phyloP scores from a whole-genome alignment of 768 basidiomycete species.

The Tricholoma furcatifolium region DNA sequence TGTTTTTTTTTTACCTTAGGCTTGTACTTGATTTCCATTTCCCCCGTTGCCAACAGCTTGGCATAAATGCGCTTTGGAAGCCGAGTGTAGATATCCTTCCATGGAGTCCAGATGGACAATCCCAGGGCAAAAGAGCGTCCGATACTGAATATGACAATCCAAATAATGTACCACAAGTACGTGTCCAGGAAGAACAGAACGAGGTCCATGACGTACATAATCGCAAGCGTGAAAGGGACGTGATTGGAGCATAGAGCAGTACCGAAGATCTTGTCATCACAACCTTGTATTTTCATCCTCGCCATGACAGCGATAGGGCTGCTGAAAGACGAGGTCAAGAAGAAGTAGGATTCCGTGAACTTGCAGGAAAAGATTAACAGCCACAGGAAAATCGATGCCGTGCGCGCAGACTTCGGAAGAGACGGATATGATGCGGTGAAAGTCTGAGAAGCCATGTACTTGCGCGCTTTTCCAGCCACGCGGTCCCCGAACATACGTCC shows the following conservation, averaged over 20 bases:
- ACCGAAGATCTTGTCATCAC: slow-evolving; percentile 84
- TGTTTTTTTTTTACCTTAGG: slow-evolving; percentile 65
- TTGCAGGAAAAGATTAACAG: slow-evolving; percentile 95
- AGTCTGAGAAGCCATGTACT: slow-evolving; percentile 98
- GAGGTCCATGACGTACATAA: slow-evolving; percentile 99
- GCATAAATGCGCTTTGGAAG: slow-evolving; percentile 98
- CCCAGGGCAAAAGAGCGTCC: slow-evolving; percentile 89
- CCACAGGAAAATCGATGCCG: slow-evolving; percentile 88
- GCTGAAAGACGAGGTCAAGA: slow-evolving; percentile 95
- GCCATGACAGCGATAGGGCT: slow-evolving; percentile 97
- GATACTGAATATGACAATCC: slow-evolving; percentile 94
- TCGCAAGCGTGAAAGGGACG: slow-evolving; percentile 89
- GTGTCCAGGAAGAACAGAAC: slow-evolving; percentile 99
- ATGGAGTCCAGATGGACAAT: slow-evolving; percentile 98
- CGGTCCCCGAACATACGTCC: slow-evolving; percentile 99
- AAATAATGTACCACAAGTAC: slow-evolving; percentile 99
- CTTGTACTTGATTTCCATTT: slow-evolving; percentile 99
- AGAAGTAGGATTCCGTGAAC: slow-evolving; percentile 96
- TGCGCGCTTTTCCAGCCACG: slow-evolving; percentile 95
- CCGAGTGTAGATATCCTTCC: slow-evolving; percentile 96
- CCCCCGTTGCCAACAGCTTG: slow-evolving; percentile 90
- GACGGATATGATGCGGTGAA: slow-evolving; percentile 97
- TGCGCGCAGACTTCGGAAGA: slow-evolving; percentile 68
- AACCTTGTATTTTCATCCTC: slow-evolving; percentile 88
- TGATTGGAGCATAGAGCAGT: slow-evolving; percentile 84